Base-by-base conservation (phyloP, 345 rosid genomes). In the Clarkia xantiana region DNA sequence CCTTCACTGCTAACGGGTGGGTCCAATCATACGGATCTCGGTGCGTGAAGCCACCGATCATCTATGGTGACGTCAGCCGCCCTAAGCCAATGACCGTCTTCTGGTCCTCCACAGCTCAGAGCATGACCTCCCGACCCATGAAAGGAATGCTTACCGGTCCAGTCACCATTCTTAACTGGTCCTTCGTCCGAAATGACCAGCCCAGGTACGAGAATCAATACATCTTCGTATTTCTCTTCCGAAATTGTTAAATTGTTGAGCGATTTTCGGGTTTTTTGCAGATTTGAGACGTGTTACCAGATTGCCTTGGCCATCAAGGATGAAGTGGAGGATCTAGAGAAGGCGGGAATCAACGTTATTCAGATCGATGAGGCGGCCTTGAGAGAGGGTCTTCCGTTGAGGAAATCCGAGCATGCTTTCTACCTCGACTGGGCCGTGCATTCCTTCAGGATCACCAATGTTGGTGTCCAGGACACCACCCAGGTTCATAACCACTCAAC, bases 91-190 rank as follows among this genome's bases (percentile, higher is more conserved):
- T 90, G 96, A 86, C 97, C 1, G 96, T 90, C 49, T 86, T 81
- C 84, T 90, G 96, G 97, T 90, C 97, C 10, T 79, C 96, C 42
- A 53, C 63, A 10, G 97, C 96, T 29, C 97, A 90, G 66, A 86
- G 96, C 80, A 77, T 90, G 94, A 83, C 97, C 47, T 41, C 76
- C 44, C 86, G 96, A 69, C 96, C 96, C 36, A 90, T 90, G 97
- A 90, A 90, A 76, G 97, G 97, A 47, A 90, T 90, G 97, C 97
- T 90, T 71, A 90, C 96, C n/a, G 97, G 97, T 42, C 97, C 97
- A 14, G 97, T 90, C 62, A 90, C 96, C 59, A 90, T 86, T 59
- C 84, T 90, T 54, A 86, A 90, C 83, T 90, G 97, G 97, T 90
- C 97, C 56, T 90, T 90, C 97, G n/a, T n/a, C n/a, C n/a, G n/a